phyloP scores from a whole-genome alignment of 305 asterid genomes.

The Fraxinus velutina region DNA sequence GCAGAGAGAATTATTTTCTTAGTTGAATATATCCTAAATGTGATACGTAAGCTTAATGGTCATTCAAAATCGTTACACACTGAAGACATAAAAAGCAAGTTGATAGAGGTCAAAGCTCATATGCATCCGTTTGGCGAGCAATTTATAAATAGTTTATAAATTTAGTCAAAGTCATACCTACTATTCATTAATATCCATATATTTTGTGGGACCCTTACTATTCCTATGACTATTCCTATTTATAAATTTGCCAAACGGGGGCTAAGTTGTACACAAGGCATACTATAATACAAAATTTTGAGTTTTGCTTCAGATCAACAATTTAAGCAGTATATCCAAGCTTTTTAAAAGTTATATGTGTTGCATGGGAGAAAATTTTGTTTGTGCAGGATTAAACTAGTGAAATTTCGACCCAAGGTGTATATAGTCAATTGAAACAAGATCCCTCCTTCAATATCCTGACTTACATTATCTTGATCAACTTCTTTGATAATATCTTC shows the following conservation, averaged over 20 bases:
- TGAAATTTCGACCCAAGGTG: neutral
- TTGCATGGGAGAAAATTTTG: neutral
- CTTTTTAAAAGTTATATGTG: neutral
- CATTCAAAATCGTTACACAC: neutral
- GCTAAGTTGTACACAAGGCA: neutral
- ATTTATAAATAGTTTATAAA: no score
- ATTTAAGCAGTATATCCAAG: neutral
- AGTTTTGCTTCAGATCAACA: neutral
- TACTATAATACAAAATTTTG: neutral
- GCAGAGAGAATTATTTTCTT: neutral
- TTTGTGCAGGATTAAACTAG: neutral
- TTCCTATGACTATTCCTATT: neutral
- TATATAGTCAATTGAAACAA: neutral
- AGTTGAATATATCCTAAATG: neutral
- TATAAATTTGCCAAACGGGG: neutral
- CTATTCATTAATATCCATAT: neutral
- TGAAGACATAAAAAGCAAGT: neutral
- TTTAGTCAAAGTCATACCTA: neutral
- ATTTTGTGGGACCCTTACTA: neutral
- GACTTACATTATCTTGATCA: slow-evolving; percentile 90
- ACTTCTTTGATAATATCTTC: slow-evolving; percentile 96
- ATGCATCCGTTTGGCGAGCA: neutral
- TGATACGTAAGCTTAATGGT: neutral
- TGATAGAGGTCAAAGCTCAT: neutral
- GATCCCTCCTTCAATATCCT: neutral